Evolutionary conservation across 345 rosid genomes (phyloP), one percentile per base, ranked within the genome.

Genomic region (Populus simonii): DNA sequence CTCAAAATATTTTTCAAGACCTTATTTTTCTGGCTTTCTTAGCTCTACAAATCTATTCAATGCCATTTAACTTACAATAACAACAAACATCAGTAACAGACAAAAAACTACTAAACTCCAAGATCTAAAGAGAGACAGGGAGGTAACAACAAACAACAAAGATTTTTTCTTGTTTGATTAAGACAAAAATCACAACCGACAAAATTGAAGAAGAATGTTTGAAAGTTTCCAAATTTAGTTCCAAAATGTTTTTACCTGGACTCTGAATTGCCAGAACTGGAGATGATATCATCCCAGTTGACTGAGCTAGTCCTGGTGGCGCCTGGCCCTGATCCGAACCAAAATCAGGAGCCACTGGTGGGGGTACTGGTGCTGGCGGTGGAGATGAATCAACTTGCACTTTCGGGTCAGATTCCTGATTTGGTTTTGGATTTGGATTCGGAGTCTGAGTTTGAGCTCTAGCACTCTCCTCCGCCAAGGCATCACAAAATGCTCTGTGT

Each of bases 401-500:
- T 76, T 84, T 86, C 3, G 68, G 72, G 71, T 86, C 85, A 2
- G 86, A 62, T 53, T 87, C 87, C 27, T 84, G 68, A 67, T 76
- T 76, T 6, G 39, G 39, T 72, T 75, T 78, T 36, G 75, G 35
- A 3, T 57, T 63, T 8, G 76, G 68, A 33, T 73, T 79, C 73
- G 47, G 70, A 31, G 70, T 20, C 62, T 49, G 88, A 66, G 80
- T 33, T 51, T 83, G 86, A 73, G 80, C 87, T 88, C 79, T 90
- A 0, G 89, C 91, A 67, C 89, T 89, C 81, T 93, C 99, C 85
- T 88, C 94, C 22, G 99, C 97, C 73, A 95, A 87, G 9, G 90
- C 94, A 88, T 95, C 98, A 75, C 98, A 95, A 71, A 95, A 93
- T 18, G 98, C 98, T 80, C 99, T 89, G 73, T 95, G 98, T 7